Evolutionary conservation across 345 rosid species (phyloP), one percentile per base, ranked within the genome.

Genomic region (Gossypium ekmanianum): DNA sequence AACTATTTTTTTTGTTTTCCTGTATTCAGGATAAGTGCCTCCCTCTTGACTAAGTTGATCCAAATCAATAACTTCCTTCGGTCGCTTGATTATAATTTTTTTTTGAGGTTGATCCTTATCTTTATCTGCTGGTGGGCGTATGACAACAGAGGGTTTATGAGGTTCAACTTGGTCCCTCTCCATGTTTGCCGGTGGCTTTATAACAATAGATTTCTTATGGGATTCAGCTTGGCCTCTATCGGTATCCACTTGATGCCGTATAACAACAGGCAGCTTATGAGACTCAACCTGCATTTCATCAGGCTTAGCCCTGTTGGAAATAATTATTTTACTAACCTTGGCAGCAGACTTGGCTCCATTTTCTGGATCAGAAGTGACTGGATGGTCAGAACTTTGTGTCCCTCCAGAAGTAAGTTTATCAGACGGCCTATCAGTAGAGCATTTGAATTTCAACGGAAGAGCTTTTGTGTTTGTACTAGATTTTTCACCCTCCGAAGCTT

Each of bases 1-100:
- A 59, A 86, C 87, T 77, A 91, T 89, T 82, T 85, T 95, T 85
- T 91, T 93, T 54, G 88, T 91, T 86, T 95, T 93, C 74, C 88
- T 86, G 75, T 81, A 81, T 79, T 90, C 97, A 68, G 78, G 77
- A 59, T 84, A 89, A 69, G 90, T 73, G 79, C 88, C 82, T 74
- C 88, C 90, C 66, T 94, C 97, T 78, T 85, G 97, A 81, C 94
- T 85, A 74, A 79, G 71, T 86, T 70, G 86, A 83, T 93, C 97
- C 77, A 86, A 79, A 75, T 91, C 97, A 81, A 83, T 68, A 72
- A 85, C 65, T 81, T 93, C 96, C 81, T 89, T 95, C 2, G 97
- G 85, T 50, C 86, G 89, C 83, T 79, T 95, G 73, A 95, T 86
- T 62, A 89, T 87, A 43, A 95, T 86, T 85, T 91, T 93, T 83